Base-by-base conservation (phyloP, 1,284 basidiomycete species). In the Apiotrichum brassicae region DNA sequence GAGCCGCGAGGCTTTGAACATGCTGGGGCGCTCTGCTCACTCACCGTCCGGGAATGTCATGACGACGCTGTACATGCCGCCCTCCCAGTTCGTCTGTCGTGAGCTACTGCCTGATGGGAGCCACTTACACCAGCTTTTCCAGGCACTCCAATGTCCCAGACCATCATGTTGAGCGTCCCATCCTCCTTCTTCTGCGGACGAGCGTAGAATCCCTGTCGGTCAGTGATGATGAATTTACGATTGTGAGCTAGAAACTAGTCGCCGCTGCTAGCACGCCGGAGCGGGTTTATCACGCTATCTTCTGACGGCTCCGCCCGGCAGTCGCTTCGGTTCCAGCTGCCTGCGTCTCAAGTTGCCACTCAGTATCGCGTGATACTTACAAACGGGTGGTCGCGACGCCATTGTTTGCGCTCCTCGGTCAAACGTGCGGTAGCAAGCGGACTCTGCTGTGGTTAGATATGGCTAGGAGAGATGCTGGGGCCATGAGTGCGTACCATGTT, bases 351-450 rank as follows among this genome's bases (percentile, higher is more conserved):
- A 5, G 38, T 16, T 26, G 4, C 16, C 14, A 30, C 9, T 14
- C 12, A 32, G 24, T 12, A 9, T 18, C 5, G 22, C 39, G 4
- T 40, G 7, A 14, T 20, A 82, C 91, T 73, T 74, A 97, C 94
- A 65, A 95, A 97, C 42, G 95, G 95, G 75, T 98, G 95, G 65
- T 99, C 95, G 72, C 94, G 97, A 57, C 95, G 77, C 95, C 95
- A 99, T 66, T 95, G 90, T 76, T 98, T 98, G 65, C 95, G 83
- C 76, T 99, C 95, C 75, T 98, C 95, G 30, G 92, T 61, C 12
- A 71, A 49, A 42, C 69, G 62, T 20, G 69, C 68, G 20, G 63
- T 63, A 19, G 69, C 68, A 12, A 71, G 53, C 14, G 64, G 64
- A 22, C 43, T 44, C 43, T 44, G 43, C 9, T n/a, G 20, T 6